A percentile compares a stretch with the other conserved stretches of the same genome.
These are phyloP conservation scores for Filobasidium uniguttulatum DNA, from an alignment of 1,284 basidiomycete species.

Conservation along the genomic window DNA sequence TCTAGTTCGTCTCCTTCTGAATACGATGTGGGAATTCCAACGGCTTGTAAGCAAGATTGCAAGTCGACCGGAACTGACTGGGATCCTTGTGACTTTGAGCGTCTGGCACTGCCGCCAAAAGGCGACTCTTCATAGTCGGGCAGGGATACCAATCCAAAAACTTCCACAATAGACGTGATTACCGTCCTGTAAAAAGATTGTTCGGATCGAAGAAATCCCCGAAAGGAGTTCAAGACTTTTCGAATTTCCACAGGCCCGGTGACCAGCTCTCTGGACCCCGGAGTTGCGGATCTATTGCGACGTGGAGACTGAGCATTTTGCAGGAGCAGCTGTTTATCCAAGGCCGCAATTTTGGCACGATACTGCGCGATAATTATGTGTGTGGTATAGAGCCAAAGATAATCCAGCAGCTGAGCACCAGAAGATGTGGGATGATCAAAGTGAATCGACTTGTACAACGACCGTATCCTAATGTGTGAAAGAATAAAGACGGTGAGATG, in stretches of 20 bases:
- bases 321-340: constrained; percentile 45
- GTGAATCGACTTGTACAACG: not conserved
- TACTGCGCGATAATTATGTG: constrained; percentile 72
- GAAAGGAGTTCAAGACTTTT: constrained; percentile 72
- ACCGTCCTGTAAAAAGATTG: constrained; percentile 76
- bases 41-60: constrained; percentile 45
- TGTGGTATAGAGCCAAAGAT: constrained; percentile 83
- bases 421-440: constrained; percentile 48
- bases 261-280: constrained; percentile 27
- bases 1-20: constrained; percentile 4
- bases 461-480: not conserved
- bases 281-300: constrained; percentile 38
- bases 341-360: constrained; percentile 54
- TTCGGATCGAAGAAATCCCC: constrained; percentile 70
- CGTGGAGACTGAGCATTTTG: not conserved
- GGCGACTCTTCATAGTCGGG: constrained; percentile 17
- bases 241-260: constrained; percentile 60
- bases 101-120: constrained; percentile 48
- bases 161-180: constrained; percentile 52
- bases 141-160: constrained; percentile 39
- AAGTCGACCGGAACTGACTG: constrained; percentile 19
- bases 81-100: too few species aligned
- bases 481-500: not conserved
- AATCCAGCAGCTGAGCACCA: constrained; percentile 66
- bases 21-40: constrained; percentile 41